Conservation (phyloP, 2,329 filamentous ascomycete genomes). For the Talaromyces sp. region DNA sequence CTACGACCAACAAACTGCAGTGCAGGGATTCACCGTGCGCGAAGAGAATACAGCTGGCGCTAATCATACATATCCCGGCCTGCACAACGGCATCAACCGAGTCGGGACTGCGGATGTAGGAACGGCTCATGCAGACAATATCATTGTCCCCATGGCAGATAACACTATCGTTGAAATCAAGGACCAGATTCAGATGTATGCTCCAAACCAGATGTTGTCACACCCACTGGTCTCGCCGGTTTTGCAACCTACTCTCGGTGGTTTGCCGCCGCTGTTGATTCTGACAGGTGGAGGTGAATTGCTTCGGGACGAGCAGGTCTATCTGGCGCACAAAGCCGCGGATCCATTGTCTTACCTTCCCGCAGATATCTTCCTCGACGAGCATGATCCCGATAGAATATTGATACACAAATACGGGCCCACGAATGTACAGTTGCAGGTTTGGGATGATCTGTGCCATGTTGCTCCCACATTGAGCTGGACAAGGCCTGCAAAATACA, state of each 20-base stretch:
- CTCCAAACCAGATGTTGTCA: conserved; percentile 77
- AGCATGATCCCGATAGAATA: conserved; percentile 55
- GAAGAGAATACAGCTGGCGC: conserved; percentile 10
- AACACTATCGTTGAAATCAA: conserved; percentile 70
- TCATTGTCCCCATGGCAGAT: conserved; percentile 65
- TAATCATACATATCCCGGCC: conserved; percentile 24
- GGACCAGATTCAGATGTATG: conserved; percentile 87
- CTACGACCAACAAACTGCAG: conserved; percentile 20
- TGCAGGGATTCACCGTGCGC: conserved; percentile 19
- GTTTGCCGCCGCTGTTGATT: conserved; percentile 81
- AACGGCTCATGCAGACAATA: conserved; percentile 32
- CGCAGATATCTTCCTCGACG: conserved; percentile 59
- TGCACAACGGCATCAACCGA: conserved; percentile 22
- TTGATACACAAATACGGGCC: conserved; percentile 66
- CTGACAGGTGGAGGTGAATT: conserved; percentile 86
- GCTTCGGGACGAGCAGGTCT: conserved; percentile 90
- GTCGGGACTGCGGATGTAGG: conserved; percentile 19
- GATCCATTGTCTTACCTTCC: conserved; percentile 75
- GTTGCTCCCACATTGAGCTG: conserved; percentile 92
- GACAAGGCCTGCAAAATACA: conserved; percentile 90
- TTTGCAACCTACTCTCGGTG: conserved; percentile 83
- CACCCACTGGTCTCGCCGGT: conserved; percentile 89
- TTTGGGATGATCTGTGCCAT: conserved; percentile 95
- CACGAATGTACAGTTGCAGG: conserved; percentile 88
- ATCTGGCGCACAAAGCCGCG: conserved; percentile 89